Evolutionary conservation across 257 asterid species (phyloP).

Genomic region (Penstemon eatonii): DNA sequence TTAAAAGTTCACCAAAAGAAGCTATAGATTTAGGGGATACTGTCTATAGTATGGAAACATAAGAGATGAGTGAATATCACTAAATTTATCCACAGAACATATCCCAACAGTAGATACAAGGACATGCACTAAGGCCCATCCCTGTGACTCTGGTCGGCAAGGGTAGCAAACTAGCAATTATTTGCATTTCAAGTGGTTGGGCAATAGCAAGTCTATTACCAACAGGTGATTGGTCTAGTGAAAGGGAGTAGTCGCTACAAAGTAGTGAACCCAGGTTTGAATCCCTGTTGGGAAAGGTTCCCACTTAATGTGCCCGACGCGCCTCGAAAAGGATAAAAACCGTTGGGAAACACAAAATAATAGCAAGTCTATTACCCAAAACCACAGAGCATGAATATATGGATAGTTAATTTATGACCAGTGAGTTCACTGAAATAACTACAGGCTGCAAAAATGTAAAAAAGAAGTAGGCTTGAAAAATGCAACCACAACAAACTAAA

Average conservation of each 20-base stretch:
- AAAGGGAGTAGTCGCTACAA: too few relatives aligned
- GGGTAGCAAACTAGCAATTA: neutral
- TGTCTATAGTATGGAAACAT: neutral
- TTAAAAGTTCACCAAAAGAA: neutral
- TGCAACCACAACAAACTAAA: neutral
- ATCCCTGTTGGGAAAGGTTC: too few relatives aligned
- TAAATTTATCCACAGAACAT: neutral
- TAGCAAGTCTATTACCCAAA: too few relatives aligned
- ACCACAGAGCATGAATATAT: too few relatives aligned
- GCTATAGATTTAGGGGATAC: neutral
- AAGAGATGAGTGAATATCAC: neutral
- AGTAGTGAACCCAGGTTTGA: too few relatives aligned
- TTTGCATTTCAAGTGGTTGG: neutral
- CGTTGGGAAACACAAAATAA: too few relatives aligned
- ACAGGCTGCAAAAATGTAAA: neutral
- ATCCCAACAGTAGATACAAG: neutral
- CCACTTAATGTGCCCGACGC: too few relatives aligned
- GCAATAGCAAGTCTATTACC: neutral
- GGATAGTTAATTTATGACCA: neutral
- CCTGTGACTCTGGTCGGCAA: constrained; percentile 1
- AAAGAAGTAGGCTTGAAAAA: neutral
- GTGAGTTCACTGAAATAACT: neutral
- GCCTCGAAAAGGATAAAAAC: too few relatives aligned
- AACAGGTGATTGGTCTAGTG: too few relatives aligned
- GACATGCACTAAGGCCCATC: neutral